These are phyloP conservation scores for Pythium dissimile DNA, from an alignment of 352 stramenopile species.

Conservation along the genomic window DNA sequence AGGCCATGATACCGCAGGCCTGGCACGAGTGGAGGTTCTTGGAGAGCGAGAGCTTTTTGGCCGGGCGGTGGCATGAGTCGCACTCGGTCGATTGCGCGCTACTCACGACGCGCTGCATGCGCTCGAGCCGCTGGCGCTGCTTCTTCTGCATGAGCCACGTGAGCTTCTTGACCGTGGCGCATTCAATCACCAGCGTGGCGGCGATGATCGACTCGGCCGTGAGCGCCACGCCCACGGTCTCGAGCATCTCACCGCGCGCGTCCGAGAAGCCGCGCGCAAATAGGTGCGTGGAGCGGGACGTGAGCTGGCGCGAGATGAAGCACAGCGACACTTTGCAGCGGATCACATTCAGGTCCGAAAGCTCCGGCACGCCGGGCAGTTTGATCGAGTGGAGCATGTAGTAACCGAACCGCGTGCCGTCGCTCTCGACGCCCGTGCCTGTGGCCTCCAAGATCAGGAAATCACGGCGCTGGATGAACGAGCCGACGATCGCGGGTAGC, in stretches of 20 bases:
- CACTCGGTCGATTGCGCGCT: slow-evolving; percentile 11
- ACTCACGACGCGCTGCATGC: background rate
- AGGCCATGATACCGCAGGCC: slow-evolving; percentile 44
- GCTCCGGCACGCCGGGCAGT: slow-evolving; percentile 31
- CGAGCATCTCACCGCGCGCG: slow-evolving; percentile 39
- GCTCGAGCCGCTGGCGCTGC: slow-evolving; percentile 11
- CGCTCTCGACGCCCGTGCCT: slow-evolving; percentile 29
- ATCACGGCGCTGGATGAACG: slow-evolving; percentile 45
- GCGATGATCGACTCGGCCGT: slow-evolving; percentile 40
- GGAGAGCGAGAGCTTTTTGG: slow-evolving; percentile 12
- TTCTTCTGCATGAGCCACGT: slow-evolving; percentile 44
- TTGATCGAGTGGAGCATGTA: slow-evolving; percentile 53
- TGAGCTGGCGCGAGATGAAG: slow-evolving; percentile 38
- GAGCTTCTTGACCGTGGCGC: slow-evolving; percentile 58
- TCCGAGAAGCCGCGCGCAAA: slow-evolving; percentile 50
- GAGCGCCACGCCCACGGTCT: slow-evolving; percentile 35
- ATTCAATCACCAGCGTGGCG: slow-evolving; percentile 38
- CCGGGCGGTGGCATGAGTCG: slow-evolving; percentile 27
- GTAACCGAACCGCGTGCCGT: slow-evolving; percentile 39
- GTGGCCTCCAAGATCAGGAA: slow-evolving; percentile 48
- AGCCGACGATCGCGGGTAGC: slow-evolving; percentile 30
- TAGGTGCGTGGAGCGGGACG: slow-evolving; percentile 27
- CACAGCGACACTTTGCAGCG: slow-evolving; percentile 45
- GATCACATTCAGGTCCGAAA: slow-evolving; percentile 40
- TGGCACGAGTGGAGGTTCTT: slow-evolving; percentile 27